phyloP scores from a whole-genome alignment of 179 eudicot species.

The Heliamphora pulchella region DNA sequence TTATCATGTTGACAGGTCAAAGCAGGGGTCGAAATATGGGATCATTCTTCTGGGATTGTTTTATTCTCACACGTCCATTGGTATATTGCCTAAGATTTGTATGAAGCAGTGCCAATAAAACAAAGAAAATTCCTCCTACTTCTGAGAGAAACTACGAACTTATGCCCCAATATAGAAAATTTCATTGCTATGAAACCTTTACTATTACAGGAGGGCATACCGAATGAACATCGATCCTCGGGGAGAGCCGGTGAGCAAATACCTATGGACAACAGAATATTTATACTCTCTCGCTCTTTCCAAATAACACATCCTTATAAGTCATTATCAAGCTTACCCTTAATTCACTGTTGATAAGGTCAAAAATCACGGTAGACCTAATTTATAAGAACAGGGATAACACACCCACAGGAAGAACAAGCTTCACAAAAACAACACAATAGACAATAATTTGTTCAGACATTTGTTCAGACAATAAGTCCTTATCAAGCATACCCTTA shows the following conservation, averaged over 20 bases:
- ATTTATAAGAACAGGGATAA: neutral
- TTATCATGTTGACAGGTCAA: neutral
- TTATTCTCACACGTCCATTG: neutral
- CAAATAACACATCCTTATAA: neutral
- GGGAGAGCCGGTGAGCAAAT: neutral
- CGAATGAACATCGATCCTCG: too few relatives aligned
- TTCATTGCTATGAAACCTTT: too few relatives aligned
- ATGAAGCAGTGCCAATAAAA: neutral
- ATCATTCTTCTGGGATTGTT: neutral
- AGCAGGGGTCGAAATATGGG: neutral
- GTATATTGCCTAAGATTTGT: neutral
- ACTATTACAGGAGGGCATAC: too few relatives aligned
- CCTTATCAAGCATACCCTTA: neutral
- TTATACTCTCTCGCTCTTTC: neutral
- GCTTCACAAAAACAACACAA: neutral
- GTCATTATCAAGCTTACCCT: neutral
- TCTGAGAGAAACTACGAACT: neutral
- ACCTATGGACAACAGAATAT: too few relatives aligned
- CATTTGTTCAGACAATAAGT: neutral
- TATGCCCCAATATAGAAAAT: neutral
- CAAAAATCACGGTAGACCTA: neutral
- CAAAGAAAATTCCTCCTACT: neutral
- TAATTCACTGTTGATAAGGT: neutral
- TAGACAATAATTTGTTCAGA: neutral
- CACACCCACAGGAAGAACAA: neutral